phyloP scores from a whole-genome alignment of 305 asterid species.

The Euphrasia arctica region DNA sequence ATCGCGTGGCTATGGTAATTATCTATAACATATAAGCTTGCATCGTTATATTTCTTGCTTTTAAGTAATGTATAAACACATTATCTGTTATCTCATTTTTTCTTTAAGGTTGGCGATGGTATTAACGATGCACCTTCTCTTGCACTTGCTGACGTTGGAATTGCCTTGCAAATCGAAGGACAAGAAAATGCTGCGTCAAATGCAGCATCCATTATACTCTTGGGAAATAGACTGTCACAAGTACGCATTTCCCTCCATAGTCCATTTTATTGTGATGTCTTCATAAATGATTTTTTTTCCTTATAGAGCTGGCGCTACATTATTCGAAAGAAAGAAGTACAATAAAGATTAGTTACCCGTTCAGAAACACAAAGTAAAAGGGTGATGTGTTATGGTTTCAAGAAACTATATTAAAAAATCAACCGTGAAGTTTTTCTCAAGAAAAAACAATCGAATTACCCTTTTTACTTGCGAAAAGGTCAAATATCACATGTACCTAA shows the following conservation, averaged over 20 bases:
- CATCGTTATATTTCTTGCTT: neutral
- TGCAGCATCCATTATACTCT: constrained; percentile 93
- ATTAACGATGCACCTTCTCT: constrained; percentile 98
- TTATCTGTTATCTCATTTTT: constrained; percentile 22
- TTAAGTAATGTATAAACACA: neutral
- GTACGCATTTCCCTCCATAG: constrained; percentile 30
- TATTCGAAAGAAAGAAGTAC: too few relatives aligned
- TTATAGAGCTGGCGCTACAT: too few relatives aligned
- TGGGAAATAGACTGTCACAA: constrained; percentile 92
- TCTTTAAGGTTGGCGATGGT: constrained; percentile 93
- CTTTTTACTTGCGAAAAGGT: neutral
- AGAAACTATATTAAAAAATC: neutral
- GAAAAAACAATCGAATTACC: neutral
- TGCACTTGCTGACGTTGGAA: constrained; percentile 97
- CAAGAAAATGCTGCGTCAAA: constrained; percentile 99
- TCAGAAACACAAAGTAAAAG: too few relatives aligned
- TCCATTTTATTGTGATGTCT: neutral
- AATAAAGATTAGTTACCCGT: too few relatives aligned
- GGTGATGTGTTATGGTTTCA: too few relatives aligned
- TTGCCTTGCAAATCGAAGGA: constrained; percentile 90
- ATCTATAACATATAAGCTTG: neutral
- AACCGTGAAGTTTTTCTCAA: neutral
- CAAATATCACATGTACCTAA: neutral
- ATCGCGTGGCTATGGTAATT: constrained; percentile 87
- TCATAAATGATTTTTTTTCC: neutral